Base-by-base conservation (phyloP, 2,329 filamentous ascomycete genomes). In the Talaromyces sp. region DNA sequence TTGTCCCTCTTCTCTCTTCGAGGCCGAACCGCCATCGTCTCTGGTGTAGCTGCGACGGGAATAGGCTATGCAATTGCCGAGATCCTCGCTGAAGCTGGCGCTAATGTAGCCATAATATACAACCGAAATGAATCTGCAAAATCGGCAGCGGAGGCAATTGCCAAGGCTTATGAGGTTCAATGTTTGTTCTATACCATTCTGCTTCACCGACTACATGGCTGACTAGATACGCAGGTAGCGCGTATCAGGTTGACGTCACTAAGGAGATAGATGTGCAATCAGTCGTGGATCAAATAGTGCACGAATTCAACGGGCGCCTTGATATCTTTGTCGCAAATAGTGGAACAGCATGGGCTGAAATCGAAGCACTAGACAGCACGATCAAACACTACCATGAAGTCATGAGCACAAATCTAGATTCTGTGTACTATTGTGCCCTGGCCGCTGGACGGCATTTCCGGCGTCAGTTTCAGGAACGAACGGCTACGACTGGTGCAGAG, bases 351-450 rank as follows among this genome's bases (percentile, higher is more conserved):
- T 64, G 62, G 62, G 39, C 33, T 14, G 61, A 57, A 52, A 27
- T 47, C 3, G n/a, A 41, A n/a, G 61, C 50, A 8, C 50, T 63
- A 16, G 27, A 63, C 13, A 63, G 61, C 50, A 47, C 48, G 2
- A 22, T 86, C 39, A 50, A 50, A 4, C 47, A 50, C 13, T 50
- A 50, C 47, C 47, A 27, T 11, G 47, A 50, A 27, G 47, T 50
- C 9, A 27, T 50, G 47, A 50, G 47, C 6, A 50, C 47, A 9
- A 50, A 50, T 27, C 47, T 50, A 11, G 47, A 50, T 31, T 50
- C 47, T 2, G 47, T 27, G 8, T 50, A 50, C 16, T 31, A 50
- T 24, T 27, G 47, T 31, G 47, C 47, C 27, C 5, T 27, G 47
- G 47, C 47, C 2, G 47, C 47, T 31, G 47, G 47, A 8, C 22